Evolutionary conservation across 306 rosid species (phyloP).

Genomic region (Alnus rubra): DNA sequence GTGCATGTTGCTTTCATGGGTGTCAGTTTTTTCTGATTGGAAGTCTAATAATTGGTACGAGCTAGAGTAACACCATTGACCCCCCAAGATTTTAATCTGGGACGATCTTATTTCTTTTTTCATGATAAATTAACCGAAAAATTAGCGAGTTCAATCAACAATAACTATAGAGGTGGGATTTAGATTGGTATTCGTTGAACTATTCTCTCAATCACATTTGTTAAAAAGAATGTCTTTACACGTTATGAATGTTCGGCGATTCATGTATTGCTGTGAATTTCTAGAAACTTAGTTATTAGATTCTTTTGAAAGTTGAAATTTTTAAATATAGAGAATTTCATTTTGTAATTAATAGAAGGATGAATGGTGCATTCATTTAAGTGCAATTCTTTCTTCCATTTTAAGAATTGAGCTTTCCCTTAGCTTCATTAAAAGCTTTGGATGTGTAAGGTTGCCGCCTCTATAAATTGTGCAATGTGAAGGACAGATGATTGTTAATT

Average conservation of each 20-base stretch:
- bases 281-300: background rate
- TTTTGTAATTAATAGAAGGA: background rate
- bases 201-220: background rate
- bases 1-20: background rate
- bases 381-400: background rate
- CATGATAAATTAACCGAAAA: background rate
- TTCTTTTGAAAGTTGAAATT: background rate
- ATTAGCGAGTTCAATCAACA: background rate
- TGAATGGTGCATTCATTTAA: background rate
- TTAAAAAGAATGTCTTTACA: background rate
- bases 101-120: conserved; percentile 14
- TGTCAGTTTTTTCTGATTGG: background rate
- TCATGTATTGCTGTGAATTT: background rate
- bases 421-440: background rate
- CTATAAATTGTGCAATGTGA: background rate
- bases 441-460: background rate
- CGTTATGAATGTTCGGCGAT: background rate
- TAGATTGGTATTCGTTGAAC: background rate
- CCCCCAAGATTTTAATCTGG: background rate
- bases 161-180: background rate
- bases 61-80: background rate
- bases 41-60: conserved; percentile 3
- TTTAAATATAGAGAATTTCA: background rate
- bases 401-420: background rate
- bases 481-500: background rate